Evolutionary conservation across 2,329 filamentous ascomycete species (phyloP), one percentile per base, ranked within the genome.

Genomic region (Verticillium albo-atrum): DNA sequence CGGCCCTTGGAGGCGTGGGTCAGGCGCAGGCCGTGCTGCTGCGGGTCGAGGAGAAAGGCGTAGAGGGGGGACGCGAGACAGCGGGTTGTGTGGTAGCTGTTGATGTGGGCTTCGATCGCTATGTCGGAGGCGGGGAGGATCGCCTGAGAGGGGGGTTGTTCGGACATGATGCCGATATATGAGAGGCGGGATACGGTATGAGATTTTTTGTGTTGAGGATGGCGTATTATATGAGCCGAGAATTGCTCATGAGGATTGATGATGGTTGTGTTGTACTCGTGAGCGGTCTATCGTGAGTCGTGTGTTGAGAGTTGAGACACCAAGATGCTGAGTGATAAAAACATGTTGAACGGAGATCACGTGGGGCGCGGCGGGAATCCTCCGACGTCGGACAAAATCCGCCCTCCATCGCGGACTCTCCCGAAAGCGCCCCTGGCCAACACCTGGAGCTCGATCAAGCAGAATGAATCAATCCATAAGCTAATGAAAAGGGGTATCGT

Each of bases 31-130:
- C 55, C 61, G 55, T 57, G 55, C 17, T 42, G n/a, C n/a, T 60
- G 54, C 6, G 56, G 58, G 25, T 58, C 58, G 57, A 67, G 60
- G 56, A 67, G 64, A 27, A 63, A 64, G 23, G 62, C 61, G 57
- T 67, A 67, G 50, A 67, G 66, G 1, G 66, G 66, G 1, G 64
- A 65, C 27, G 61, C 59, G 50, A 64, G 60, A 60, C 65, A 63
- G 56, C 65, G 64, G n/a, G 64, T 64, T 17, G 54, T 34, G 59
- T 66, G 65, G 58, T 67, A 67, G 55, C 60, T 37, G 34, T 56
- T 12, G 34, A 67, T 55, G 60, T 67, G 66, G 15, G 64, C 53
- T 35, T 66, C 61, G 34, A 59, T 63, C n/a, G 56, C 58, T 15
- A 62, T 53, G 60, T 65, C 64, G 12, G 65, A 61, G 9, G 55